Evolutionary conservation across 768 basidiomycete genomes (phyloP).

Genomic region (Austroboletus eburneus): DNA sequence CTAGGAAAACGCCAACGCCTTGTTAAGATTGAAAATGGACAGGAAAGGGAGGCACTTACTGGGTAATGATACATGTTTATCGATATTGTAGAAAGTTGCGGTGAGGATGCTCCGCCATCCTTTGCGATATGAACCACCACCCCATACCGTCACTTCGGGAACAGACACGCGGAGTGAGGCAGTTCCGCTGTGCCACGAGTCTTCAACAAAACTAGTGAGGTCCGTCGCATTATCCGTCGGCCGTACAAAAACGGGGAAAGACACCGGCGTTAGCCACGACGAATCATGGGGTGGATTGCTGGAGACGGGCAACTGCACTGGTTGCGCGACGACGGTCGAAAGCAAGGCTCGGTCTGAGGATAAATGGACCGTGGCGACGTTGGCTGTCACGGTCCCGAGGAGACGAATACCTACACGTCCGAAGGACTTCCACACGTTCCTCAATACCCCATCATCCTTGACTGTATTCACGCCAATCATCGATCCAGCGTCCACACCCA

Average conservation of each 20-base stretch:
- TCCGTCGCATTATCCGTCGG: constrained; percentile 51
- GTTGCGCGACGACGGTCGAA: constrained; percentile 42
- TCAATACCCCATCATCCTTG: constrained; percentile 40
- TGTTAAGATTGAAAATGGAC: constrained; percentile 3
- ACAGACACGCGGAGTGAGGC: constrained; percentile 44
- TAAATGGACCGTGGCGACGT: constrained; percentile 48
- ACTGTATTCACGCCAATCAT: constrained; percentile 52
- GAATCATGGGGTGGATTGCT: constrained; percentile 33
- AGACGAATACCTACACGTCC: constrained; percentile 63
- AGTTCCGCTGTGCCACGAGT: constrained; percentile 54
- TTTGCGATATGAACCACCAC: constrained; percentile 40
- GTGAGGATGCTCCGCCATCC: constrained; percentile 46
- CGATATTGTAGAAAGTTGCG: constrained; percentile 42
- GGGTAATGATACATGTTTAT: constrained; percentile 44
- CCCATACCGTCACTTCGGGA: constrained; percentile 43
- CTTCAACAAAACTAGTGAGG: constrained; percentile 47
- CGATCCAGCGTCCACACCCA: constrained; percentile 67
- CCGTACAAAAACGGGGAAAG: constrained; percentile 45
- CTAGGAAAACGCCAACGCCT: constrained; percentile 39
- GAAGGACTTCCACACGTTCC: constrained; percentile 57
- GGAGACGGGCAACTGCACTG: constrained; percentile 53
- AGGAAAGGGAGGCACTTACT: constrained; percentile 38
- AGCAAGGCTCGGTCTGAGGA: constrained; percentile 42
- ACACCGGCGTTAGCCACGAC: constrained; percentile 57
- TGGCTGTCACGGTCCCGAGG: constrained; percentile 54